A percentile compares a stretch with the other conserved stretches of the same genome.
phyloP scores from a whole-genome alignment of 176 grass and related monocot species.

The Triticum aestivum region DNA sequence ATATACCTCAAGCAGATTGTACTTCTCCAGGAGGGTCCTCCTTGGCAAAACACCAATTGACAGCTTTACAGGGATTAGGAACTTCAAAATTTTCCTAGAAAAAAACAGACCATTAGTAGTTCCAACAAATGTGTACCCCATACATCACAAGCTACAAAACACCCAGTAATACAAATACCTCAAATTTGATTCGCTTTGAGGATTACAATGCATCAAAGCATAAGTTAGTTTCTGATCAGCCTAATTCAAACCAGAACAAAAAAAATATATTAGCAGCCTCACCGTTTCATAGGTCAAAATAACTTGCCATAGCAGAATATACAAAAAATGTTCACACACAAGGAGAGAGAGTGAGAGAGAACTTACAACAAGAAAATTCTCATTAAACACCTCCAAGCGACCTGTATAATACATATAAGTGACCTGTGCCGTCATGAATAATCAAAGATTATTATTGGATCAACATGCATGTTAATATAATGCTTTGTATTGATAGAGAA shows the following conservation, averaged over 20 bases:
- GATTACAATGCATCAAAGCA: constrained; percentile 72
- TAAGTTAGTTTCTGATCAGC: constrained; percentile 95
- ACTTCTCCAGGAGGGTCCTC: constrained; percentile 59
- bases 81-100: constrained; percentile 88
- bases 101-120: constrained; percentile 34
- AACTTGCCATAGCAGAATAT: not conserved
- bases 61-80: constrained; percentile 91
- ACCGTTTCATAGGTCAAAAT: not conserved
- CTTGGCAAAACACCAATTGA: constrained; percentile 85
- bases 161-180: constrained; percentile 48
- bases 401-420: constrained; percentile 99
- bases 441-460: constrained; percentile 23
- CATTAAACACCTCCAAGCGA: constrained; percentile 89
- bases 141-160: constrained; percentile 17
- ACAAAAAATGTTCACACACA: not conserved
- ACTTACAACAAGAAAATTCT: constrained; percentile 92
- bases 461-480: not conserved
- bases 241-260: constrained; percentile 43
- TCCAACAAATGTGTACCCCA: not conserved
- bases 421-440: constrained; percentile 52
- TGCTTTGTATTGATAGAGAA: constrained; percentile 7
- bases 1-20: constrained; percentile 85
- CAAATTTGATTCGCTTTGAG: constrained; percentile 65
- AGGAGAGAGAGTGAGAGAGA: not conserved
- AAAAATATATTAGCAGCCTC: constrained; percentile 31